Evolutionary conservation across 2,329 filamentous ascomycete genomes (phyloP), one percentile per base, ranked within the genome.

Genomic region (Ophiostoma perfectum): DNA sequence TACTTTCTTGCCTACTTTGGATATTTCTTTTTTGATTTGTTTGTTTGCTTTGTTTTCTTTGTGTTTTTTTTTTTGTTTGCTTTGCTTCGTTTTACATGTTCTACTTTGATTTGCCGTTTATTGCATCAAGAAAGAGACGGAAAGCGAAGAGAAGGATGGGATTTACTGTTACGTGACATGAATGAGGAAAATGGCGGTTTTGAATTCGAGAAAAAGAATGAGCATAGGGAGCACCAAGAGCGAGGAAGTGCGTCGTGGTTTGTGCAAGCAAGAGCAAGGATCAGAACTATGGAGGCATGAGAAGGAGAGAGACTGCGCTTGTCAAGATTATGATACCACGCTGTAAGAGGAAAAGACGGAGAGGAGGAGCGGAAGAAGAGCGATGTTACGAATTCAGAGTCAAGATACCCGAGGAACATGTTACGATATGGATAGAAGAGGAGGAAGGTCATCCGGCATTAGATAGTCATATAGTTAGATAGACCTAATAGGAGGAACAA

Each of bases 401-500:
- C 49, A 38, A 45, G 27, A 65, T 16, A 45, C 64, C 64, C n/a
- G 27, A 27, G 27, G 27, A 64, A 41, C n/a, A 8, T 41, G 41
- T 55, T 67, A 44, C 6, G 52, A 47, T 49, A 45, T 44, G 47
- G 27, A 39, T 44, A 47, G 27, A 39, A 60, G 55, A 38, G 55
- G 38, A 38, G 55, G 55, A 60, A 55, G 27, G 27, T 14, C 55
- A 38, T 11, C 55, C 12, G 9, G 27, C 27, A 38, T 60, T 60
- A 60, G 55, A 60, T 60, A 60, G 55, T 36, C 27, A 60, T 60
- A 63, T 42, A 60, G 27, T 18, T 60, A 60, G 55, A 60, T 60
- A 60, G 55, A 60, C 55, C 27, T 60, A 60, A 60, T 60, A 60
- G 55, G 55, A 60, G 55, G 55, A 60, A 60, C 55, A 55, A 63